phyloP scores from a whole-genome alignment of 2,329 filamentous ascomycete species.

The Rutstroemia sydowiana region DNA sequence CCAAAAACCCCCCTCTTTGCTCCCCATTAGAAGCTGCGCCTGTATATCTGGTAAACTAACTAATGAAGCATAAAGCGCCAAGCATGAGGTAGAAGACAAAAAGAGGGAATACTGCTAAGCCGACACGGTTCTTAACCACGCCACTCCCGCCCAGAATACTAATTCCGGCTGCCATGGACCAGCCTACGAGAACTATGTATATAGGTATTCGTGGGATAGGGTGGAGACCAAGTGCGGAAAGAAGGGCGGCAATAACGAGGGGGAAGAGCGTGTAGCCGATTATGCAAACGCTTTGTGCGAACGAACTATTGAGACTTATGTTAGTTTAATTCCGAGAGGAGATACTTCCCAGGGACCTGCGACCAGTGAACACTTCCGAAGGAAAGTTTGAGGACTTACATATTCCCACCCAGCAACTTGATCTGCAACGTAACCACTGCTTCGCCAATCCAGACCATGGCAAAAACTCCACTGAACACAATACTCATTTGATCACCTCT shows the following conservation, averaged over 20 bases:
- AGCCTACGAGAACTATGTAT: slow-evolving; percentile 79
- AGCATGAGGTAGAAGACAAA: slow-evolving; percentile 14
- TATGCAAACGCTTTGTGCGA: slow-evolving; percentile 95
- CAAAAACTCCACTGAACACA: slow-evolving; percentile 94
- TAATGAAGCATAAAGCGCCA: slow-evolving; percentile 12
- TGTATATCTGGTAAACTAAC: neutral
- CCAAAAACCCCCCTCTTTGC: too few species aligned
- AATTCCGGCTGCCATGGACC: slow-evolving; percentile 77
- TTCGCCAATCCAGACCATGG: slow-evolving; percentile 94
- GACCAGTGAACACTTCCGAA: neutral
- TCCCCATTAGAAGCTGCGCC: too few species aligned
- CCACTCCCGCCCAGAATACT: slow-evolving; percentile 15
- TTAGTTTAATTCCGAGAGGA: too few species aligned
- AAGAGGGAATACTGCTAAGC: slow-evolving; percentile 12
- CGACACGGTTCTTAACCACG: slow-evolving; percentile 13
- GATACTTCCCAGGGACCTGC: too few species aligned
- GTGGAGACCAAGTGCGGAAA: slow-evolving; percentile 75
- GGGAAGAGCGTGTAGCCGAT: slow-evolving; percentile 98
- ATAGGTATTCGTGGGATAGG: slow-evolving; percentile 82
- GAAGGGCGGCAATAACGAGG: slow-evolving; percentile 81
- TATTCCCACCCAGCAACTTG: slow-evolving; percentile 90
- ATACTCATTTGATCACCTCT: slow-evolving; percentile 72
- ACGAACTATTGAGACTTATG: slow-evolving; percentile 56
- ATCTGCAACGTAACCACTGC: slow-evolving; percentile 97
- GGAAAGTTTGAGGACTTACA: slow-evolving; percentile 53